These are phyloP conservation scores for Wickerhamomyces hampshirensis DNA, from an alignment of 805 yeast genomes.

Conservation along the genomic window DNA sequence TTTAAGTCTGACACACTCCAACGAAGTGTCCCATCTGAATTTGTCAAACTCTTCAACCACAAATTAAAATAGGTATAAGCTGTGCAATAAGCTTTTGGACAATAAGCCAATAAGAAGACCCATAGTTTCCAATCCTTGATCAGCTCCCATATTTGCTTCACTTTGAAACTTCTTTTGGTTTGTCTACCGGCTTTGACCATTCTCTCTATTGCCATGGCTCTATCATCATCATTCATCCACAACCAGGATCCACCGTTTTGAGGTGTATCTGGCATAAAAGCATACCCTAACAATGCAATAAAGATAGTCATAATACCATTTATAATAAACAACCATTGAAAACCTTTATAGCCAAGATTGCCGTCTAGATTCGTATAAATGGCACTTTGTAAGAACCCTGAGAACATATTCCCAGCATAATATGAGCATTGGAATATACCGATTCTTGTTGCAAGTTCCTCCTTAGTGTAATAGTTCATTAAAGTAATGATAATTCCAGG, in stretches of 20 bases:
- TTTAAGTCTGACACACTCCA: conserved; percentile 13
- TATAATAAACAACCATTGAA: conserved; percentile 15
- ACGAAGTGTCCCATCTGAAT: conserved; percentile 10
- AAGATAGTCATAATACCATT: conserved; percentile 15
- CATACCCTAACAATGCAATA: conserved; percentile 30
- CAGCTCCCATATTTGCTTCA: conserved; percentile 3
- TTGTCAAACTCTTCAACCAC: conserved; percentile 13
- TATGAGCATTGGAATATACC: conserved; percentile 19
- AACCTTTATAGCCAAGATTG: conserved; percentile 9
- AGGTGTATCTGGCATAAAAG: conserved; percentile 35
- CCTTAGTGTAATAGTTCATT: conserved; percentile 31
- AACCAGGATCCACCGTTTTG: conserved; percentile 22
- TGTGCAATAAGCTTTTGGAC: conserved; percentile 5
- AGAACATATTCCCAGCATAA: conserved; percentile 16
- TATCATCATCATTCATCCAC: conserved; percentile 29
- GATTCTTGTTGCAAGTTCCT: conserved; percentile 31
- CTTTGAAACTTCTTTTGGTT: conserved; percentile 9
- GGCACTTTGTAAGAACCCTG: conserved; percentile 40
- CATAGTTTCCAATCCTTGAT: conserved; percentile 10
- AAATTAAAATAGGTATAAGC: conserved; percentile 13
- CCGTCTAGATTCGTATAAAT: conserved; percentile 12
- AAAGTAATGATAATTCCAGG: conserved; percentile 36
- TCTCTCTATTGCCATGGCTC: conserved; percentile 25
- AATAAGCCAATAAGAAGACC: conserved; percentile 13
- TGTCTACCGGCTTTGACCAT: conserved; percentile 12